Base-by-base conservation (phyloP, 1,284 basidiomycete species). In the Leccinum insigne region DNA sequence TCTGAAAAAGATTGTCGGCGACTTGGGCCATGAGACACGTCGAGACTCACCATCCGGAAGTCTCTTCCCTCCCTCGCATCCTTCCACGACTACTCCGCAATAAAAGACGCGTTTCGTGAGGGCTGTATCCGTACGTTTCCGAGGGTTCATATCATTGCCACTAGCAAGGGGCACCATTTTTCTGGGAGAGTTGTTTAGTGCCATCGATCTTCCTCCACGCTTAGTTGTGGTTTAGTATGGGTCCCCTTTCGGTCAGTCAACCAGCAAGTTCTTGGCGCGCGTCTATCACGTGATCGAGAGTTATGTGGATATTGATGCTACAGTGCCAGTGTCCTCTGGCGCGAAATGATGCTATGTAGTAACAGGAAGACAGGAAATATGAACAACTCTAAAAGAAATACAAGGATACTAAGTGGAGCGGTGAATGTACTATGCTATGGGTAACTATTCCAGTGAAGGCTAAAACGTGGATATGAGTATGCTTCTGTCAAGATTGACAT, bases 51-150 rank as follows among this genome's bases (percentile, higher is more conserved):
- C 92, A 78, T 89, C 86, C 56, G 89, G 83, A 63, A 93, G 82
- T 67, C 85, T 83, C 69, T 81, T 83, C 2, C 88, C 89, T 70
- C 85, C 83, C 67, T 89, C 88, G 47, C 88, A 86, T 61, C 88
- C 90, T 77, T 94, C 92, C 32, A 94, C 89, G 21, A 94, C 91
- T 40, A 94, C 90, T 44, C 89, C 89, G 70, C 90, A 92, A 76
- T 89, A 92, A 77, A 93, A 94, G 35, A 87, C 88, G 73, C 92
- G 89, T 74, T 83, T 89, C 3, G 88, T 93, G 67, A 83, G 69
- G 52, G 76, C 74, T n/a, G 81, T 76, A 23, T 78, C 76, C 2
- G 73, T 72, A 60, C 80, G 77, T 67, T 77, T 79, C 63, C 75
- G 78, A 52, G 81, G 78, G 59, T 81, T 78, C 49, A 79, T 75